These are phyloP conservation scores for Prorocentrum cordatum DNA, from an alignment of 169 alveolate species.

Conservation along the genomic window DNA sequence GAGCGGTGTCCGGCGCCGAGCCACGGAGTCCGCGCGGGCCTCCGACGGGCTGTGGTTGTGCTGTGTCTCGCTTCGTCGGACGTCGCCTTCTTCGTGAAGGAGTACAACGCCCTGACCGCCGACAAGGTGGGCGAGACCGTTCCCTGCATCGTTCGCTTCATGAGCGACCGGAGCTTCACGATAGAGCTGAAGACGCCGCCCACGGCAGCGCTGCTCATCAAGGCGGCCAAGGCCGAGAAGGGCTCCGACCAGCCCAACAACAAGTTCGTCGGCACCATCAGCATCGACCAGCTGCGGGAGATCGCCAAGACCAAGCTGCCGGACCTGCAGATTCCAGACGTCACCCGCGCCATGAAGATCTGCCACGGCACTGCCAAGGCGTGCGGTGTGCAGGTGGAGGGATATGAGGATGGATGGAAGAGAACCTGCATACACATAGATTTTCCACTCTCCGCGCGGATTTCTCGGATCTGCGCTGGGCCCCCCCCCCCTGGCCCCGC, in stretches of 20 bases:
- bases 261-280: constrained; percentile 39
- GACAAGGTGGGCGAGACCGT: constrained; percentile 60
- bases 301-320: constrained; percentile 27
- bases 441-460: too few relatives aligned
- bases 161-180: constrained; percentile 57
- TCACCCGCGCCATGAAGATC: constrained; percentile 48
- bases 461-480: too few relatives aligned
- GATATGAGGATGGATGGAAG: constrained; percentile 55
- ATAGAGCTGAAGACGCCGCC: constrained; percentile 40
- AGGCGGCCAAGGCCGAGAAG: too few relatives aligned
- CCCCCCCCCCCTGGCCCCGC: too few relatives aligned
- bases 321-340: constrained; percentile 23
- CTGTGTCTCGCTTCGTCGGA: too few relatives aligned
- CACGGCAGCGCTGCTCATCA: constrained; percentile 31
- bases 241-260: too few relatives aligned
- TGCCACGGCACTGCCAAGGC: constrained; percentile 42
- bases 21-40: too few relatives aligned
- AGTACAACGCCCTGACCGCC: constrained; percentile 52
- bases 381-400: constrained; percentile 36
- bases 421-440: too few relatives aligned
- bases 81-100: constrained; percentile 53
- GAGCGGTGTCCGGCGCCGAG: too few relatives aligned
- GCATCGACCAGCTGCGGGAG: constrained; percentile 18
- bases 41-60: too few relatives aligned
- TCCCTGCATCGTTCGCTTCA: constrained; percentile 45